Percentiles rank a stretch among this genome's conserved stretches.
These are phyloP conservation scores for Brettanomyces custersianus DNA, from an alignment of 805 yeast genomes.

Conservation along the genomic window DNA sequence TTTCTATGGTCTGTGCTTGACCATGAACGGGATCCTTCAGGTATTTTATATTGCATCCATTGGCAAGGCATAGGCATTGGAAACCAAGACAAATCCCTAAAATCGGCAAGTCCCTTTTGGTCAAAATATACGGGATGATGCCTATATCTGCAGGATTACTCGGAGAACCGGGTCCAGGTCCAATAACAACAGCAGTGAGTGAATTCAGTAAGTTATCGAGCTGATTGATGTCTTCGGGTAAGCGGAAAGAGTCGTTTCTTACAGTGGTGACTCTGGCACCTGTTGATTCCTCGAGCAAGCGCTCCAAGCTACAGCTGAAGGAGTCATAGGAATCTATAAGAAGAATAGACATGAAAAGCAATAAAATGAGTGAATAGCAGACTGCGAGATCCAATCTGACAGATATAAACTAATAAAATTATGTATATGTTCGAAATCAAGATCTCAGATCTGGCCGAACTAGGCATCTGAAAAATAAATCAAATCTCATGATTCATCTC, in stretches of 20 bases:
- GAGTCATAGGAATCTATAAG: constrained; percentile 93
- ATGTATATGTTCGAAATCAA: no score
- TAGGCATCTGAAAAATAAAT: no score
- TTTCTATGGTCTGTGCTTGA: constrained; percentile 51
- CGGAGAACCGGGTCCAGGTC: constrained; percentile 98
- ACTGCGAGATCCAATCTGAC: no score
- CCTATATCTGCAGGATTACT: constrained; percentile 56
- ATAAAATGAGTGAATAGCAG: no score
- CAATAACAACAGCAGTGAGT: constrained; percentile 74
- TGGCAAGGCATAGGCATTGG: constrained; percentile 62
- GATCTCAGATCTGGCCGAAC: no score
- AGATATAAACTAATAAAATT: no score
- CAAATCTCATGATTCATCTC: no score
- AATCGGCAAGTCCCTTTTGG: constrained; percentile 46
- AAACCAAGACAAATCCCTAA: constrained; percentile 92
- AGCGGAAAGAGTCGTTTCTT: constrained; percentile 41
- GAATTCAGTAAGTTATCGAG: constrained; percentile 35
- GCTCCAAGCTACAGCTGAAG: constrained; percentile 74
- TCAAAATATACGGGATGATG: constrained; percentile 49
- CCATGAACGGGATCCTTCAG: constrained; percentile 72
- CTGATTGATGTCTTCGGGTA: constrained; percentile 23
- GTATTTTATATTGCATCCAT: constrained; percentile 46
- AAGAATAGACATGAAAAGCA: constrained; percentile 50
- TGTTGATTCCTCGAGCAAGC: constrained; percentile 48
- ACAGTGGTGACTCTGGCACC: constrained; percentile 34